Conservation (phyloP, 176 grass and related monocot genomes). For the Musa schizocarpa region DNA sequence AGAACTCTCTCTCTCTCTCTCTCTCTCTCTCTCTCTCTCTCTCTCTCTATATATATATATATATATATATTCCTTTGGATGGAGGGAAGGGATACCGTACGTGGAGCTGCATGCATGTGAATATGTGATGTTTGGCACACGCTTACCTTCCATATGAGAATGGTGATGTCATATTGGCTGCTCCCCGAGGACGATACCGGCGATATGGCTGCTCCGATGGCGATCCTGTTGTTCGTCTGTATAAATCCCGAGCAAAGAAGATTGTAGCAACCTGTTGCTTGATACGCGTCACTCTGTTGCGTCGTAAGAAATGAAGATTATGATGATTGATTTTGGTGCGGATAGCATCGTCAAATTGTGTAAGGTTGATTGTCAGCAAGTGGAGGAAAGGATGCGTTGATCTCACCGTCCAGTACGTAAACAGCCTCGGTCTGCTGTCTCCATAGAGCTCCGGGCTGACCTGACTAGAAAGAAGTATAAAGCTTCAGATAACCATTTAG, state of each 20-base stretch:
- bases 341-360: too few relatives aligned
- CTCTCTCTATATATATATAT: background rate
- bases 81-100: too few relatives aligned
- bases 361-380: background rate
- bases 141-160: constrained; percentile 81
- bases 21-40: background rate
- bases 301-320: background rate
- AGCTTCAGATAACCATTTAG: constrained; percentile 42
- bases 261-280: constrained; percentile 95
- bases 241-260: constrained; percentile 82
- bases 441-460: constrained; percentile 99
- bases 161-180: constrained; percentile 73
- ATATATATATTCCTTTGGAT: too few relatives aligned
- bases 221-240: constrained; percentile 66
- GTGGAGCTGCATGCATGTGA: too few relatives aligned
- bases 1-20: too few relatives aligned
- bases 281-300: constrained; percentile 77
- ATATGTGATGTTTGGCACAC: too few relatives aligned
- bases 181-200: constrained; percentile 46
- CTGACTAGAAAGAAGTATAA: constrained; percentile 88
- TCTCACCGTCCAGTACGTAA: constrained; percentile 91
- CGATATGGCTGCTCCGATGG: constrained; percentile 86
- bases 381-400: too few relatives aligned
- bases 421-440: constrained; percentile 83
- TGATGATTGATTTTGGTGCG: background rate